Base-by-base conservation (phyloP, 2,329 filamentous ascomycete species). In the Fusarium albosuccineum region DNA sequence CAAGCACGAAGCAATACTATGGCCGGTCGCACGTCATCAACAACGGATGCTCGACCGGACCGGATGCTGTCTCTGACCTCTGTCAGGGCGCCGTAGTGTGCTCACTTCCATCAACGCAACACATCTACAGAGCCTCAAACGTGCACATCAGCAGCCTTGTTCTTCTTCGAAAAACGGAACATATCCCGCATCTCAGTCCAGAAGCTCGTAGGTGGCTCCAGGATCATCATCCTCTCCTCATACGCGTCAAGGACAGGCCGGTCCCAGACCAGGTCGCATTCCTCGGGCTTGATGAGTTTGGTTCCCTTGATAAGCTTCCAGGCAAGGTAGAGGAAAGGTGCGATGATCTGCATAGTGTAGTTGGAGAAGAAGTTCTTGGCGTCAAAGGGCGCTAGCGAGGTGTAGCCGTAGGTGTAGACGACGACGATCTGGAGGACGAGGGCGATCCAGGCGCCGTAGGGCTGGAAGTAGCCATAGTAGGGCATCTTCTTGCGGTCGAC, bases 231-330 rank as follows among this genome's bases (percentile, higher is more conserved):
- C 9, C 77, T 78, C 7, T 75, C 78, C 68, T 86, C 83, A 49
- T 87, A 86, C 0, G 79, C 80, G 66, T 87, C 85, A 57, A 87
- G 83, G 16, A 81, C 67, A 22, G 84, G 85, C 30, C 81, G 76
- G 64, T 87, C 82, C 86, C 85, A 83, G 41, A 86, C 77, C 9
- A 88, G 77, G 68, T 88, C 86, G 1, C 82, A 83, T 64, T 89
- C 82, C 8, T 79, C 70, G 0, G 86, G 74, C 7, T 76, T 76
- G 8, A 87, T 77, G 36, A 85, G 74, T 64, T 82, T 83, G 2
- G 87, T 89, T 36, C 78, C 80, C 76, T 86, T 85, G 70, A 87
- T 22, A 4, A 90, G 9, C 76, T 91, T 91, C 85, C 86, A 91
- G 64, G 79, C 79, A 5, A 81, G 36, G 67, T 82, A 89, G 29